phyloP scores from a whole-genome alignment of 2,329 filamentous ascomycete genomes.

The Exophiala mesophila region DNA sequence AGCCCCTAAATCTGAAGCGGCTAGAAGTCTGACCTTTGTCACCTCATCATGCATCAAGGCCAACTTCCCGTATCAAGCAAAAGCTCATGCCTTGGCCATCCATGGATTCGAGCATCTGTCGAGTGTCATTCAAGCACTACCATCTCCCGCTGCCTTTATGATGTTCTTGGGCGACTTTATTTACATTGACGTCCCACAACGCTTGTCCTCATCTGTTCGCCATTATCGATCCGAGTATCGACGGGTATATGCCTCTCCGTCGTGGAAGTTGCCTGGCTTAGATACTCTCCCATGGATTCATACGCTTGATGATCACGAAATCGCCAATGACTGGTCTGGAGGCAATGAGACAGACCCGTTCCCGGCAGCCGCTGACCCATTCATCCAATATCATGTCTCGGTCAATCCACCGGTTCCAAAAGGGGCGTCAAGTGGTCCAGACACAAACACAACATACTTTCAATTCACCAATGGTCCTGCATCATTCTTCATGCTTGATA shows the following conservation, averaged over 20 bases:
- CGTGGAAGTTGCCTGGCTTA: constrained; percentile 66
- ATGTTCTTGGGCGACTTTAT: constrained; percentile 52
- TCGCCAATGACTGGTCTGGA: constrained; percentile 82
- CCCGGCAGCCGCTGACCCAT: constrained; percentile 73
- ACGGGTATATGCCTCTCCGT: constrained; percentile 90
- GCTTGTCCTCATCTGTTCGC: constrained; percentile 65
- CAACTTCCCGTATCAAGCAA: constrained; percentile 79
- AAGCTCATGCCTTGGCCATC: constrained; percentile 71
- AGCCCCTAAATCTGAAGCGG: constrained; percentile 56
- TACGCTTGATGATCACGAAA: constrained; percentile 94
- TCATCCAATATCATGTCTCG: constrained; percentile 76
- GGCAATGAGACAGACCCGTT: constrained; percentile 77
- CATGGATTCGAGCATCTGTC: constrained; percentile 70
- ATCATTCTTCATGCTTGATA: constrained; percentile 92
- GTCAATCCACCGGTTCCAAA: constrained; percentile 68
- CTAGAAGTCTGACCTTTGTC: constrained; percentile 79
- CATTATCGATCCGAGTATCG: constrained; percentile 89
- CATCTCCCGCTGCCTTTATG: constrained; percentile 62
- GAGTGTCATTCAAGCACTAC: constrained; percentile 63
- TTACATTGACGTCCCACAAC: constrained; percentile 69
- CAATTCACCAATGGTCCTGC: constrained; percentile 85
- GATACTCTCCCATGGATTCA: constrained; percentile 94
- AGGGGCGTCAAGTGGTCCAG: constrained; percentile 46
- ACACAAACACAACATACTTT: constrained; percentile 69
- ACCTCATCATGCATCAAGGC: constrained; percentile 91